These are phyloP conservation scores for Zymoseptoria brevis DNA, from an alignment of 2,329 filamentous ascomycete genomes.

Conservation along the genomic window DNA sequence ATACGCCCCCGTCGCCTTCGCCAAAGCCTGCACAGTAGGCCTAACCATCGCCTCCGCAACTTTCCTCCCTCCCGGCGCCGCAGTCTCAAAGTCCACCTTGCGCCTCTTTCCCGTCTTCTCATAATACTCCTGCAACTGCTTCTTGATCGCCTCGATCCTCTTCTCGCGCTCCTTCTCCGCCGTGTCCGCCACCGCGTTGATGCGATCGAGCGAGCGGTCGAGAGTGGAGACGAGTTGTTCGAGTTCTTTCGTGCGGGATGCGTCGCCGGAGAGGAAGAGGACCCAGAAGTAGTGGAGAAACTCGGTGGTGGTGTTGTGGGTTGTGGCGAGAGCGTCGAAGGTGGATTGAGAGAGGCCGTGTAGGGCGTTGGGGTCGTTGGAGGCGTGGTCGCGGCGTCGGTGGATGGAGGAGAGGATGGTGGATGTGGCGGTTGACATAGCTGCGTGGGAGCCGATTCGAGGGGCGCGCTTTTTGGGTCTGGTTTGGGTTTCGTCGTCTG, in stretches of 20 bases:
- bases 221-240: conserved; percentile 76
- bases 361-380: conserved; percentile 20
- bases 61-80: conserved; percentile 65
- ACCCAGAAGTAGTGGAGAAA: conserved; percentile 98
- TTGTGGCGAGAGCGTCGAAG: conserved; percentile 59
- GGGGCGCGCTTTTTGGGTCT: conserved; percentile 34
- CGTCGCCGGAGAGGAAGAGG: conserved; percentile 82
- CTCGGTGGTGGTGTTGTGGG: conserved; percentile 87
- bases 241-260: conserved; percentile 66
- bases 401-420: conserved; percentile 59
- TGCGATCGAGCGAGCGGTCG: conserved; percentile 65
- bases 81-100: conserved; percentile 49
- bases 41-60: conserved; percentile 69
- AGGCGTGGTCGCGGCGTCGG: conserved; percentile 34
- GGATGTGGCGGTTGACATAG: conserved; percentile 55
- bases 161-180: conserved; percentile 67
- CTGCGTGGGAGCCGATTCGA: conserved; percentile 62
- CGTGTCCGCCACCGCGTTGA: conserved; percentile 69
- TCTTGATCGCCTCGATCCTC: conserved; percentile 59
- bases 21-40: conserved; percentile 63
- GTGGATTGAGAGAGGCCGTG: conserved; percentile 36
- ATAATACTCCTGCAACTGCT: conserved; percentile 62
- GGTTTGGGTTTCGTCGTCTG: conserved; percentile 43
- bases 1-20: conserved; percentile 64
- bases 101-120: conserved; percentile 67